Base-by-base conservation (phyloP, 305 asterid genomes). In the Solanum hybrid region DNA sequence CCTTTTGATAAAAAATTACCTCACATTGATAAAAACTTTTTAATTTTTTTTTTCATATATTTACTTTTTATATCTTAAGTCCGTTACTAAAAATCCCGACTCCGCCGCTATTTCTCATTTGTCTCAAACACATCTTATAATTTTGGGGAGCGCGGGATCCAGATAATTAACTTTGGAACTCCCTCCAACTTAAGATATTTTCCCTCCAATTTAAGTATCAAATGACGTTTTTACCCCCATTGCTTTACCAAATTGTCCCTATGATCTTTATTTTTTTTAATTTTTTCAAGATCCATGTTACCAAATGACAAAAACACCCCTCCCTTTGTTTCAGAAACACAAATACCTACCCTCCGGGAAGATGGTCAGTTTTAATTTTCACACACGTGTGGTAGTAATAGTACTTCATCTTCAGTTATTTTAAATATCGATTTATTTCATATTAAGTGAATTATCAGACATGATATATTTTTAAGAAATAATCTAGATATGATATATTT, bases 171-270 rank as follows among this genome's bases (percentile, higher is more conserved):
- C 86, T 90, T 87, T 38, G 85, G 87, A 26, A 87, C 42, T 87
- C 88, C 90, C 90, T 87, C 87, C 87, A 73, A 73, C 80, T 78
- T 24, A 45, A 34, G 73, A 3, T 29, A 51, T 45, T 78, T 51
- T 84, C 87, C 87, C 73, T 84, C 87, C 75, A 64, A 76, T 73
- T 88, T 84, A 56, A 86, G 90, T 86, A 66, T 77, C 90, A 88
- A 91, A 91, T 45, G 75, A 84, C 73, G 11, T 3, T 31, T 84
- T 17, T 84, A 31, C 75, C 87, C 87, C 34, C 73, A 45, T 17
- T 22, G 10, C 5, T 87, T 87, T 81, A 87, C 92, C 89, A 89
- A 56, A 78, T 80, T 78, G 69, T 69, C 86, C 86, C 78, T 32
- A 8, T 82, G 56, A 22, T 9, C 36, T 60, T 84, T 69, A 5